Percentiles rank a stretch among this genome's conserved stretches.
Conservation (phyloP, 1,139 yeast genomes). For the Petasospora rhodanensis region DNA sequence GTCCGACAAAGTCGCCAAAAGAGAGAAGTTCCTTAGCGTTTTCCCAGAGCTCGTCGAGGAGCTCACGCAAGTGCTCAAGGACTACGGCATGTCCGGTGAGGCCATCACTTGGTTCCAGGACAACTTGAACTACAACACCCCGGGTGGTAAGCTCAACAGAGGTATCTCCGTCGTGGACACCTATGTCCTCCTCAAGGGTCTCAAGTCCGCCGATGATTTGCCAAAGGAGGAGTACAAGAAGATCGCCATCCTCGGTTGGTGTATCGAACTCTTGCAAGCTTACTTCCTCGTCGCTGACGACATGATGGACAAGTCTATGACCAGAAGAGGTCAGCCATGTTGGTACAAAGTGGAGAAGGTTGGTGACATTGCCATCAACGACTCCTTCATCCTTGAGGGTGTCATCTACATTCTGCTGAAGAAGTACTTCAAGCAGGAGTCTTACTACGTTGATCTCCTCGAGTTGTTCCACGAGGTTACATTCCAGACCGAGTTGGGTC, state of each 20-base stretch:
- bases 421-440: slow-evolving; percentile 77
- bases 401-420: slow-evolving; percentile 87
- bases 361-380: slow-evolving; percentile 93
- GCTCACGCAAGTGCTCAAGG: slow-evolving; percentile 54
- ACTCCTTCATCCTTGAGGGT: slow-evolving; percentile 94
- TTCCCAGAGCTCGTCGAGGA: slow-evolving; percentile 81
- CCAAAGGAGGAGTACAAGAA: slow-evolving; percentile 67
- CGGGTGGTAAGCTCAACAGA: slow-evolving; percentile 96
- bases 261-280: slow-evolving; percentile 92
- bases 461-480: slow-evolving; percentile 94
- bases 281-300: slow-evolving; percentile 97
- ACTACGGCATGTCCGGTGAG: slow-evolving; percentile 79
- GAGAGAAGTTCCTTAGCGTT: slow-evolving; percentile 61
- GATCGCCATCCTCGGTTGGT: slow-evolving; percentile 93
- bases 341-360: slow-evolving; percentile 86
- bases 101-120: slow-evolving; percentile 84
- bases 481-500: slow-evolving; percentile 97
- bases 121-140: slow-evolving; percentile 78
- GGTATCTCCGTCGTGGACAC: slow-evolving; percentile 96
- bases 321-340: slow-evolving; percentile 98
- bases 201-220: slow-evolving; percentile 55
- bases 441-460: slow-evolving; percentile 82
- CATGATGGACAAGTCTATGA: slow-evolving; percentile 96
- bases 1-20: slow-evolving; percentile 32
- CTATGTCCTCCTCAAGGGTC: slow-evolving; percentile 69